Base-by-base conservation (phyloP, 2,329 filamentous ascomycete genomes). In the Ceratocystis cubensis region DNA sequence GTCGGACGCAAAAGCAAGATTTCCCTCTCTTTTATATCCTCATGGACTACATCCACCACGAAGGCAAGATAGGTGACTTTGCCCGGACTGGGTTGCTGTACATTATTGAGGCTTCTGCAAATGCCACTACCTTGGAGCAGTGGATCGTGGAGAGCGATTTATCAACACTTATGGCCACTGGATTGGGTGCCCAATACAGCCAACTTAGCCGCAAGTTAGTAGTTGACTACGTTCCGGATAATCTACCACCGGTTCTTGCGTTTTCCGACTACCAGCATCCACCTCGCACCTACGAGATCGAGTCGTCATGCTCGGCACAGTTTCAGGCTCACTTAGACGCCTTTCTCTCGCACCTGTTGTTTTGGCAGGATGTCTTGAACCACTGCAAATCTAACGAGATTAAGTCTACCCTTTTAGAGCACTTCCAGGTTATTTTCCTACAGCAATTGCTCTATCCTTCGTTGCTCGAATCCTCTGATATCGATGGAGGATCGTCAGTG, bases 101-200 rank as follows among this genome's bases (percentile, higher is more conserved):
- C 76, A 89, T 99, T 68, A 96, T 97, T 71, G 93, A 97, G 76
- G 89, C 91, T 0, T 91, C 93, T 0, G 93, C 91, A 0, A 88
- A 85, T 70, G 96, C 91, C 0, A 83, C 86, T 22, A 83, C 86
- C 0, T 76, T 99, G 68, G 94, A 99, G 77, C 89, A 91, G 72
- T 99, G 94, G 94, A 89, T 99, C 70, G 91, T 97, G 61, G 92
- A 96, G 73, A 96, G 93, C 74, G 94, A 99, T 74, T 80, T 99
- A 64, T 94, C 94, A 13, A 97, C 94, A 0, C 80, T 97, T 70
- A 97, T 99, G 94, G 94, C 94, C 2, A 97, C 91, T 0, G 94
- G 94, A 0, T 78, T 99, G 0, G 94, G 94, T 17, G 94, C 83
- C 80, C 72, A 87, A 61, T 84, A 86, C 74, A 85, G 81, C 71